Evolutionary conservation across 306 rosid genomes (phyloP).

Genomic region (Malus asiatica): DNA sequence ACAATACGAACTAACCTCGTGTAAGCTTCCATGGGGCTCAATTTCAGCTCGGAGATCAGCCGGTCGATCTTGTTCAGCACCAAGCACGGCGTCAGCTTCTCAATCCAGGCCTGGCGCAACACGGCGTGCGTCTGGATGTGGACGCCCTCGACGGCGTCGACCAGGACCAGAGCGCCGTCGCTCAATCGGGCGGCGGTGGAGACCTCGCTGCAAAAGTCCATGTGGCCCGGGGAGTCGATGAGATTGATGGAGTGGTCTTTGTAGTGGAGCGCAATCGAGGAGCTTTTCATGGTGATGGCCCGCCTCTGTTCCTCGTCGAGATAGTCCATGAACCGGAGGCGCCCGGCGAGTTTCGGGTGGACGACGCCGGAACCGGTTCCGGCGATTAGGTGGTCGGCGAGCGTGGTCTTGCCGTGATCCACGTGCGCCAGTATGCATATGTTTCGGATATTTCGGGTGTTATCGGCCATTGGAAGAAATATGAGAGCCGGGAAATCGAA

Average conservation of each 20-base stretch:
- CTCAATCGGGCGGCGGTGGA: conserved; percentile 85
- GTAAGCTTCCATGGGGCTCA: conserved; percentile 73
- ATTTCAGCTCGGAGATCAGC: conserved; percentile 54
- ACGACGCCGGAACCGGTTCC: conserved; percentile 54
- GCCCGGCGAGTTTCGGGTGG: conserved; percentile 79
- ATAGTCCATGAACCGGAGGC: conserved; percentile 78
- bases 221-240: conserved; percentile 89
- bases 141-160: conserved; percentile 89
- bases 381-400: conserved; percentile 83
- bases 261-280: conserved; percentile 55
- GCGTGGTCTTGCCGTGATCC: conserved; percentile 90
- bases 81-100: conserved; percentile 69
- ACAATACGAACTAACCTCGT: conserved; percentile 53
- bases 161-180: conserved; percentile 78
- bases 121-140: conserved; percentile 92
- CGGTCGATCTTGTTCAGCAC: conserved; percentile 88
- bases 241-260: conserved; percentile 48
- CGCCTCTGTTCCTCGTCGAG: conserved; percentile 84
- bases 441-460: conserved; percentile 49
- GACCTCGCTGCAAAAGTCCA: conserved; percentile 88
- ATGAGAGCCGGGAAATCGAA: neutral
- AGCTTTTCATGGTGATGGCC: conserved; percentile 91
- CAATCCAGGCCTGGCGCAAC: conserved; percentile 87
- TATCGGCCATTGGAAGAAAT: conserved; percentile 14
- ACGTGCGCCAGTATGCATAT: conserved; percentile 85